Evolutionary conservation across 2,329 filamentous ascomycete species (phyloP).

Genomic region (Epichloe aotearoae): DNA sequence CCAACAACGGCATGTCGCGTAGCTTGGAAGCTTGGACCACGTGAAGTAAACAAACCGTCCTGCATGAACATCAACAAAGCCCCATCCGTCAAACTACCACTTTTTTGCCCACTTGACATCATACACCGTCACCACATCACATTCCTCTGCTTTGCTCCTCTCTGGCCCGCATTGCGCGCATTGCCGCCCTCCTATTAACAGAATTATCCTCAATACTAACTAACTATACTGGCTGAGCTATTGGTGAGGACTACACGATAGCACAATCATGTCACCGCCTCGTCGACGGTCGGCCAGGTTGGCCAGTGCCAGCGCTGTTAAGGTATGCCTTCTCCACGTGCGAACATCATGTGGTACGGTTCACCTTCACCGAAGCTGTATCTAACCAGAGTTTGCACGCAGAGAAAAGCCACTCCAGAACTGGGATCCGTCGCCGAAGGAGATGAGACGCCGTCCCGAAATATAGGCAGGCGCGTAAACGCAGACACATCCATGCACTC

Average conservation of each 20-base stretch:
- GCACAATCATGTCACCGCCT: constrained; percentile 24
- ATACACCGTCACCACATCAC: constrained; percentile 3
- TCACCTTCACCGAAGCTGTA: not conserved
- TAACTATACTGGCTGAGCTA: not conserved
- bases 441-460: constrained; percentile 23
- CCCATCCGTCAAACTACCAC: not conserved
- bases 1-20: not conserved
- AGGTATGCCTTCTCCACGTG: constrained; percentile 19
- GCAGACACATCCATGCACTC: constrained; percentile 16
- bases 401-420: constrained; percentile 20
- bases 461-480: constrained; percentile 11
- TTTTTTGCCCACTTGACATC: constrained; percentile 7
- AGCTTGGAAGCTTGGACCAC: constrained; percentile 1
- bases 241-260: not conserved
- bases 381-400: constrained; percentile 3
- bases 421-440: constrained; percentile 32
- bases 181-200: constrained; percentile 1
- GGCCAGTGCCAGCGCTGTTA: constrained; percentile 23
- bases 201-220: not conserved
- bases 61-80: constrained; percentile 10
- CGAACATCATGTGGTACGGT: not conserved
- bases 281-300: constrained; percentile 32
- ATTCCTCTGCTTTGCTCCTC: constrained; percentile 5
- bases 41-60: constrained; percentile 15
- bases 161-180: constrained; percentile 3